Base-by-base conservation (phyloP, 2,329 filamentous ascomycete species). In the Pestalotiopsis fici region DNA sequence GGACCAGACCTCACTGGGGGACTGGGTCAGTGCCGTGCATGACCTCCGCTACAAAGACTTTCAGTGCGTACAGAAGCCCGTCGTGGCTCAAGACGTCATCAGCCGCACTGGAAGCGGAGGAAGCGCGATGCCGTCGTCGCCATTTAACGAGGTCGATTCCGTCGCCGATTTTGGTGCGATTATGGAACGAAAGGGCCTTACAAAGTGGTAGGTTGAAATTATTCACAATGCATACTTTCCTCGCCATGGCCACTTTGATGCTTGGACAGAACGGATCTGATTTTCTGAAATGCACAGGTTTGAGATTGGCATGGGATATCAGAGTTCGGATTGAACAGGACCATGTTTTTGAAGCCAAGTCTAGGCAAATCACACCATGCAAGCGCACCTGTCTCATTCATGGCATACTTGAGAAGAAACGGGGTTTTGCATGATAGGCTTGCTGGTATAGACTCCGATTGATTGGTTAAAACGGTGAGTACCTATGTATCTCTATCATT, bases 21-120 rank as follows among this genome's bases (percentile, higher is more conserved):
- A 83, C 15, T 94, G 91, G 91, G 89, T 93, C 4, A 82, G 81
- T 12, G 81, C 82, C 1, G 91, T 93, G 2, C 87, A 91, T 66
- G 84, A 84, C 28, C 78, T 93, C 55, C 83, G 90, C 6, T 93
- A 93, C 78, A 93, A 93, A 71, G 91, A 93, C 76, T 93, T 90
- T 65, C 88, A 91, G 69, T 85, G 93, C 59, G 86, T 85, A 7
- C 81, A 80, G 18, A 85, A 87, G 70, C 87, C 88, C 11, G 84
- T 75, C 3, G 71, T 11, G 11, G 31, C 70, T 7, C 67, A 56
- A 6, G 27, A 62, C 1, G 65, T 72, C 9, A 1, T 35, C 59
- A 31, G 67, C 70, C 54, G n/a, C 63, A 11, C 31, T 56, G 50
- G 43, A 28, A 15, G 55, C 21, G 28, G 65, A 23, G 28, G 23